phyloP scores from a whole-genome alignment of 129 eudicot species.

The Centrapalus pauciflorus region DNA sequence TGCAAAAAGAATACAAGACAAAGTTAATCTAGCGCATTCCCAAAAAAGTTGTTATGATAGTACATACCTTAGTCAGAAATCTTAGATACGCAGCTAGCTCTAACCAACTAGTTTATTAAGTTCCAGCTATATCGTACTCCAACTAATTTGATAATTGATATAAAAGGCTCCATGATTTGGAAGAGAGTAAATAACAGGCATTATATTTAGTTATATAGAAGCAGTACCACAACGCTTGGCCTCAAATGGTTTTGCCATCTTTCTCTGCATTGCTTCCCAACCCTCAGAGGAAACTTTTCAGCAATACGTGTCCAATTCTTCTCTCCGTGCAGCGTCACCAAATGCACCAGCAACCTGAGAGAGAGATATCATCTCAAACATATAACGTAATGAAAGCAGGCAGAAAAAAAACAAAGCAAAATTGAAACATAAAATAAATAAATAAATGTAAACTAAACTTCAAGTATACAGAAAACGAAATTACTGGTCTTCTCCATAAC shows the following conservation, averaged over 20 bases:
- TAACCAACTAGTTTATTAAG: background rate
- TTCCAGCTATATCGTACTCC: background rate
- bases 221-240: conserved; percentile 47
- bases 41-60: background rate
- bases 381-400: background rate
- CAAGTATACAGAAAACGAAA: background rate
- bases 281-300: conserved; percentile 36
- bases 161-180: background rate
- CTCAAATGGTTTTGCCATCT: conserved; percentile 59
- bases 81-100: background rate
- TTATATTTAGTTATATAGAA: too few species aligned
- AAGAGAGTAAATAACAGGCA: too few species aligned
- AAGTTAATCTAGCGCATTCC: background rate
- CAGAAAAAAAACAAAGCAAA: background rate
- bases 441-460: background rate
- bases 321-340: conserved; percentile 33
- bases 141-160: background rate
- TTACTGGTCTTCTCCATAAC: conserved; percentile 40
- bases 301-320: conserved; percentile 48
- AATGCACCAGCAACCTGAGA: conserved; percentile 34
- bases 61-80: background rate
- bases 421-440: background rate
- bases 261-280: conserved; percentile 63
- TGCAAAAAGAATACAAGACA: background rate
- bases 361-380: background rate